phyloP scores from a whole-genome alignment of 2,329 filamentous ascomycete genomes.

The Fusarium tricinctum region DNA sequence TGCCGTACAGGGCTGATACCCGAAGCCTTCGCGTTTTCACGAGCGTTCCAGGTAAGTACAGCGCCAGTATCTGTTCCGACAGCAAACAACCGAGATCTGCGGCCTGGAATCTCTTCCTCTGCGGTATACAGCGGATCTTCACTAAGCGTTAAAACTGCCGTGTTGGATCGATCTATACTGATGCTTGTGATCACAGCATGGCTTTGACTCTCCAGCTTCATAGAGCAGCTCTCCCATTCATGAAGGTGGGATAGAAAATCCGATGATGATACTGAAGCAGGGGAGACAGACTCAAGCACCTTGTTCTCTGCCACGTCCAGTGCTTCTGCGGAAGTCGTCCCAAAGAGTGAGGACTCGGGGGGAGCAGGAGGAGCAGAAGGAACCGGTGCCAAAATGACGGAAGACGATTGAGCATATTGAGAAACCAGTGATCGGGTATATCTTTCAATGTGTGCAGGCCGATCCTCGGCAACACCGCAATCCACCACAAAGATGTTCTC shows the following conservation, averaged over 20 bases:
- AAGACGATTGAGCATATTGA: conserved; percentile 31
- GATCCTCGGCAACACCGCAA: conserved; percentile 75
- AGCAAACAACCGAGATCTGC: conserved; percentile 83
- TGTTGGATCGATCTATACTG: conserved; percentile 80
- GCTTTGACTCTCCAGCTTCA: conserved; percentile 69
- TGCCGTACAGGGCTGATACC: conserved; percentile 79
- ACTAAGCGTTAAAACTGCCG: conserved; percentile 76
- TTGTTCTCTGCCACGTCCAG: conserved; percentile 38
- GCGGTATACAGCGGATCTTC: conserved; percentile 78
- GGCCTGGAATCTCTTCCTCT: conserved; percentile 81
- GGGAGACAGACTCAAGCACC: conserved; percentile 41
- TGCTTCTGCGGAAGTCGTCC: conserved; percentile 26
- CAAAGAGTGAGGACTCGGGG: conserved; percentile 52
- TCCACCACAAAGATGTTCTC: conserved; percentile 82
- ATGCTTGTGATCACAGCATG: conserved; percentile 75
- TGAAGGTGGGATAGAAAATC: conserved; percentile 42
- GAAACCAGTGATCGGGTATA: conserved; percentile 56
- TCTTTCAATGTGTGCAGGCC: conserved; percentile 60
- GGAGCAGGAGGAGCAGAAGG: conserved; percentile 11
- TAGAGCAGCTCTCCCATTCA: conserved; percentile 51
- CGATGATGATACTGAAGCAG: conserved; percentile 43
- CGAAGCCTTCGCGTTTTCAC: conserved; percentile 65
- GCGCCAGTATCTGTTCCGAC: conserved; percentile 83
- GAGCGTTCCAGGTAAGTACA: conserved; percentile 88
- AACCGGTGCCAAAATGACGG: conserved; percentile 16